Evolutionary conservation across 2,329 filamentous ascomycete genomes (phyloP).

Genomic region (Fonsecaea pugnacius): DNA sequence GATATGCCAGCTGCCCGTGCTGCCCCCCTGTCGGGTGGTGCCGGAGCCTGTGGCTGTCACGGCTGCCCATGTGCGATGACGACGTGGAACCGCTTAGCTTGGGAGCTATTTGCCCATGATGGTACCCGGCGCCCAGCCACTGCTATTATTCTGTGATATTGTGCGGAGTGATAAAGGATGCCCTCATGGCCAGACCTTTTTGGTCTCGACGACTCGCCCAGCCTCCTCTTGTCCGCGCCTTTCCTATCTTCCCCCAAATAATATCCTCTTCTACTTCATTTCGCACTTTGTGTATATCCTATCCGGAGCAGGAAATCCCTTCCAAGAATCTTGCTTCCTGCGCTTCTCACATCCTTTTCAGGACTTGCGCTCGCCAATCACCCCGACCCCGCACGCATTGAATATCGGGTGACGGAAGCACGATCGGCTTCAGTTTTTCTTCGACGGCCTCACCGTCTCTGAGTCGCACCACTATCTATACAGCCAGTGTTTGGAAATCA

Average conservation of each 20-base stretch:
- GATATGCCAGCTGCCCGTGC: too few relatives aligned
- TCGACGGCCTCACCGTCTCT: neutral
- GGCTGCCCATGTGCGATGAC: conserved; percentile 1
- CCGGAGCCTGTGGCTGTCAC: too few relatives aligned
- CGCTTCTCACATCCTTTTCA: too few relatives aligned
- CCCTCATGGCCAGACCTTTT: neutral
- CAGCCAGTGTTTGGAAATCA: neutral
- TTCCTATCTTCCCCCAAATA: neutral
- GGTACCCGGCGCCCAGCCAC: neutral
- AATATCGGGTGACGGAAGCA: neutral
- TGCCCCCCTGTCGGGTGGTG: too few relatives aligned
- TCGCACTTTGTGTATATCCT: neutral
- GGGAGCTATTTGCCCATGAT: neutral
- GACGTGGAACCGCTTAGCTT: neutral
- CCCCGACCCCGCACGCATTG: neutral
- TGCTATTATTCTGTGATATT: neutral
- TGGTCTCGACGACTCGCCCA: neutral
- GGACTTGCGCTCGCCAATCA: conserved; percentile 1
- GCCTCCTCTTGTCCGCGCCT: neutral
- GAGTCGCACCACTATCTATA: neutral
- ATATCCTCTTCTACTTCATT: neutral
- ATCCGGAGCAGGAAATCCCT: neutral
- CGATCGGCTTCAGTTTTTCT: neutral
- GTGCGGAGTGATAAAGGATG: neutral
- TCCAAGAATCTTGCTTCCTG: neutral